phyloP scores from a whole-genome alignment of 352 stramenopile species.

The Blastocystis sp. region DNA sequence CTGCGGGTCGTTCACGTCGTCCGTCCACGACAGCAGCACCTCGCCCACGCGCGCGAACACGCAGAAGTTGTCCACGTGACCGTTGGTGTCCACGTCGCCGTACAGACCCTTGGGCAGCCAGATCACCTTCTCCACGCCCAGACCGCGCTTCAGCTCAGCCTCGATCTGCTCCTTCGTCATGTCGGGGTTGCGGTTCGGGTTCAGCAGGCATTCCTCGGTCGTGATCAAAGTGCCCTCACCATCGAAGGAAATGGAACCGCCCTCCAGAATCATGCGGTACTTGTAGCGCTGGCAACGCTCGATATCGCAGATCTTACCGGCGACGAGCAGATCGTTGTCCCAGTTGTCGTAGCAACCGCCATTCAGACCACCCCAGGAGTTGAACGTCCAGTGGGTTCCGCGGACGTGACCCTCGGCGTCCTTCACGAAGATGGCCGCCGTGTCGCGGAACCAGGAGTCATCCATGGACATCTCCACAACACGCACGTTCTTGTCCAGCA shows the following conservation, averaged over 20 bases:
- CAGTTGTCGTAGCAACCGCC: conserved; percentile 76
- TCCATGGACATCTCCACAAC: conserved; percentile 76
- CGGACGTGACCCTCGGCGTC: conserved; percentile 62
- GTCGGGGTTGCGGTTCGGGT: conserved; percentile 79
- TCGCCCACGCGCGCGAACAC: conserved; percentile 77
- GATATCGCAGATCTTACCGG: conserved; percentile 74
- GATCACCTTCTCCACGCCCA: conserved; percentile 78
- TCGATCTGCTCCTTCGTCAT: conserved; percentile 78
- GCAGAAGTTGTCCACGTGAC: conserved; percentile 81
- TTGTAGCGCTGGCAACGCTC: conserved; percentile 62
- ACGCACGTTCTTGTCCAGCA: conserved; percentile 73
- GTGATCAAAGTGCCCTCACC: conserved; percentile 80
- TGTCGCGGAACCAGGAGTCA: conserved; percentile 81
- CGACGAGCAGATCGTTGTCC: conserved; percentile 77
- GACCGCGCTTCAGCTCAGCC: conserved; percentile 74
- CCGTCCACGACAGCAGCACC: conserved; percentile 78
- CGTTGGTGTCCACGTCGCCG: conserved; percentile 80
- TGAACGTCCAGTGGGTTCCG: conserved; percentile 80
- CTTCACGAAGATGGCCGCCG: conserved; percentile 75
- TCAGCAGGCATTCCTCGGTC: conserved; percentile 80
- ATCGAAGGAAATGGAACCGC: conserved; percentile 80
- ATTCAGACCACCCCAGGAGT: conserved; percentile 79
- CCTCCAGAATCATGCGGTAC: conserved; percentile 77
- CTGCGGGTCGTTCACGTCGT: conserved; percentile 78
- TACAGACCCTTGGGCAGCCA: conserved; percentile 79